phyloP scores from a whole-genome alignment of 2,329 filamentous ascomycete genomes.

The Colletotrichum nymphaeae region DNA sequence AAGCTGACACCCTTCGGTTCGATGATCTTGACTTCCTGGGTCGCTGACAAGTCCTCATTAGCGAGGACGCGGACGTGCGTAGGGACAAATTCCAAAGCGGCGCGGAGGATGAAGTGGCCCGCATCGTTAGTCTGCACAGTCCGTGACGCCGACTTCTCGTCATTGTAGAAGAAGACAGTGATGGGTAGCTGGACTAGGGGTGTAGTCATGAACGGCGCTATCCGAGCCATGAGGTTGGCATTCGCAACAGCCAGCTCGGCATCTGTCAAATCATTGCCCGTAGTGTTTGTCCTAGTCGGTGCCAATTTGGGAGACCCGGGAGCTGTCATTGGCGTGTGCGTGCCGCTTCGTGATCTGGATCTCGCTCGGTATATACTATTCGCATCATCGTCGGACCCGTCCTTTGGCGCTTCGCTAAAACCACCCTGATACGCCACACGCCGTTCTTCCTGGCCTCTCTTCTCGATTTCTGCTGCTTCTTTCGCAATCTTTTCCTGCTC shows the following conservation, averaged over 20 bases:
- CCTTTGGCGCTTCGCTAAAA: constrained; percentile 76
- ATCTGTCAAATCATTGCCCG: constrained; percentile 72
- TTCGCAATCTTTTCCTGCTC: constrained; percentile 76
- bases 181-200: constrained; percentile 82
- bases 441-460: constrained; percentile 77
- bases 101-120: constrained; percentile 87
- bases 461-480: constrained; percentile 82
- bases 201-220: constrained; percentile 90
- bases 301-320: constrained; percentile 56
- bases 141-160: constrained; percentile 81
- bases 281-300: constrained; percentile 50
- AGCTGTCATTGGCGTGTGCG: constrained; percentile 50
- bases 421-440: constrained; percentile 76
- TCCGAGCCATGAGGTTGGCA: constrained; percentile 84
- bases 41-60: constrained; percentile 84
- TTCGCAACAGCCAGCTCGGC: constrained; percentile 85
- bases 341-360: constrained; percentile 44
- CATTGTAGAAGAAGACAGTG: constrained; percentile 96
- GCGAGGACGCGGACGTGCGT: constrained; percentile 90
- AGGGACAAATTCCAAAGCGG: constrained; percentile 87
- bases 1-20: constrained; percentile 86
- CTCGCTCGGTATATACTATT: constrained; percentile 45
- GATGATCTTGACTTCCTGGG: constrained; percentile 81
- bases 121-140: constrained; percentile 88
- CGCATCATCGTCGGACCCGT: constrained; percentile 54